These are phyloP conservation scores for Globisporangium nunn DNA, from an alignment of 352 stramenopile species.

Conservation along the genomic window DNA sequence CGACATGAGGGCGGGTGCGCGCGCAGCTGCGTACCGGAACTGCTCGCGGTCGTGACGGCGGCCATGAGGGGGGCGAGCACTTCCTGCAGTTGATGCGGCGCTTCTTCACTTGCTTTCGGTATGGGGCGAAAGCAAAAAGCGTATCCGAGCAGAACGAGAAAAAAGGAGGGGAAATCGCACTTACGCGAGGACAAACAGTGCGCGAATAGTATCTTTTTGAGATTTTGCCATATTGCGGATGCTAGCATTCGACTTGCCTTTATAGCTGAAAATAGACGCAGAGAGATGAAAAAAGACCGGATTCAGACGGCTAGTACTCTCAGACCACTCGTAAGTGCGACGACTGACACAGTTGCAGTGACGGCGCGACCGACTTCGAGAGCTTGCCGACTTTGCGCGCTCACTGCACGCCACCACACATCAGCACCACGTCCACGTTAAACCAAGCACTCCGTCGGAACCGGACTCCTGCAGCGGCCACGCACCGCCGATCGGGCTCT, in stretches of 20 bases:
- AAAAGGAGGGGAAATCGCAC: slow-evolving; percentile 1
- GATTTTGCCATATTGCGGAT: not conserved
- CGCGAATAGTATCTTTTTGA: too few relatives aligned
- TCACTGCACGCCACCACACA: too few relatives aligned
- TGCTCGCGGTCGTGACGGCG: slow-evolving; percentile 8
- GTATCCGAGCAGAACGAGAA: not conserved
- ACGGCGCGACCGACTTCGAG: too few relatives aligned
- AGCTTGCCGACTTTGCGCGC: not conserved
- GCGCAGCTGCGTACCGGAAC: slow-evolving; percentile 4
- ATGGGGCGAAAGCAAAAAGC: slow-evolving; percentile 3
- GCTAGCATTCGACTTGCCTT: not conserved
- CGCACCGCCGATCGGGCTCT: slow-evolving; percentile 5
- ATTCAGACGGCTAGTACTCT: too few relatives aligned
- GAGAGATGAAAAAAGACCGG: not conserved
- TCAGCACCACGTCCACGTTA: too few relatives aligned
- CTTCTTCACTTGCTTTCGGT: not conserved
- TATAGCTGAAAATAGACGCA: not conserved
- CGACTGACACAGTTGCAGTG: not conserved
- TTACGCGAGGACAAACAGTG: not conserved
- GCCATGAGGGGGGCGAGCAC: slow-evolving; percentile 2
- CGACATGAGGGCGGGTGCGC: not conserved
- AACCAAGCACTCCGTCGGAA: too few relatives aligned
- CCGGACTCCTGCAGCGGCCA: too few relatives aligned
- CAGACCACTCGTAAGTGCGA: too few relatives aligned
- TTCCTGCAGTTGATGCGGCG: not conserved